Base-by-base conservation (phyloP, 768 basidiomycete genomes). In the Suillus alpinus region DNA sequence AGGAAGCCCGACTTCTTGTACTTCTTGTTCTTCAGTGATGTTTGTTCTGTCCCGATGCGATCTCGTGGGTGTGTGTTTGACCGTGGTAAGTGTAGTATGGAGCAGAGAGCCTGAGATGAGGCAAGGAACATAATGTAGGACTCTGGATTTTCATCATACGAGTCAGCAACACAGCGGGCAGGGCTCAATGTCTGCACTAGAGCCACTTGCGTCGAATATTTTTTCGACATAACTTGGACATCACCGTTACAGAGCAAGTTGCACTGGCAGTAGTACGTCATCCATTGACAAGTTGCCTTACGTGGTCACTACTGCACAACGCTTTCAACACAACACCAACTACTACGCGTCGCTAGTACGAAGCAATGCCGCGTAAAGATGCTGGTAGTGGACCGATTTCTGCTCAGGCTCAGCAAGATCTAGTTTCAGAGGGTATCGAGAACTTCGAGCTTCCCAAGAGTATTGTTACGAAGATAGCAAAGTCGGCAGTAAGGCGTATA, bases 371-470 rank as follows among this genome's bases (percentile, higher is more conserved):
- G 16, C 84, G 88, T 40, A 90, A 88, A 75, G 88, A 92, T 60
- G 68, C 80, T 13, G 71, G 76, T 0, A 76, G 80, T 34, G 82
- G 81, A 0, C 78, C 78, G 0, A 82, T 87, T 41, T 84, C 85
- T 2, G 91, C 92, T 0, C 85, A 91, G 68, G 83, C 87, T 0
- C 92, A 93, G 67, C 92, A 93, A 67, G 87, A 91, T 41, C 82
- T 86, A 5, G 85, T 88, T 36, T 88, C 90, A 4, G 89, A 91
- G 49, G 92, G 93, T 1, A 92, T 97, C 57, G 92, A 94, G 65
- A 91, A 91, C 73, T 94, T 85, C 71, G 93, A 97, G 69, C 78
- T 96, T 2, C 95, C 94, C 6, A 92, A 91, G 69, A 86, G 83
- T 59, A 75, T 93, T 50, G 87, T 96, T 59, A 89, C 87, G 32